Percentiles rank a stretch among this genome's conserved stretches.
Evolutionary conservation across 805 yeast genomes (phyloP).

Genomic region (Cyberlindnera maritima): DNA sequence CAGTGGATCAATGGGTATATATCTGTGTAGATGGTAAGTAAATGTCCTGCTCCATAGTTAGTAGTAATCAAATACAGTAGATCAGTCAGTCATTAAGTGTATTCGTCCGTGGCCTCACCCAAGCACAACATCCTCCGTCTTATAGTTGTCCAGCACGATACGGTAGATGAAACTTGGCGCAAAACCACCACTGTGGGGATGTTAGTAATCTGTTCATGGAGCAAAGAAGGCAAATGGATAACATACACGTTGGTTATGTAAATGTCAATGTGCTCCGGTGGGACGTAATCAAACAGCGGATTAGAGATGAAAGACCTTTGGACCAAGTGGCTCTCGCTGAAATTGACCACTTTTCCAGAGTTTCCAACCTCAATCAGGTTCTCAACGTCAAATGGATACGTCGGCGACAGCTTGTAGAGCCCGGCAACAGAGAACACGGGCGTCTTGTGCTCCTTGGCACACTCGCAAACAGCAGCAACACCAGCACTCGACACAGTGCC

Average conservation of each 20-base stretch:
- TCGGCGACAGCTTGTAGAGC: constrained; percentile 85
- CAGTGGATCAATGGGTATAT: no score
- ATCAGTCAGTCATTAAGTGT: background rate
- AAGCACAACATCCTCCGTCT: constrained; percentile 73
- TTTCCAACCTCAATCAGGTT: constrained; percentile 90
- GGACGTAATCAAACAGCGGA: constrained; percentile 86
- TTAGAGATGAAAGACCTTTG: constrained; percentile 80
- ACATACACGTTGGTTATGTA: constrained; percentile 80
- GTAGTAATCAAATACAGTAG: no score
- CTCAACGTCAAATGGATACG: constrained; percentile 79
- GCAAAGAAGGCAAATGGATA: background rate
- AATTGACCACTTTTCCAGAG: constrained; percentile 81
- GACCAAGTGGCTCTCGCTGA: constrained; percentile 64
- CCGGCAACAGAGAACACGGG: constrained; percentile 97
- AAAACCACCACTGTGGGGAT: constrained; percentile 66
- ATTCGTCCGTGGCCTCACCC: constrained; percentile 30
- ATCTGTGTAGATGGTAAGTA: no score
- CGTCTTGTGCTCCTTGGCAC: constrained; percentile 93
- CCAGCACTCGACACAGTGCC: constrained; percentile 91
- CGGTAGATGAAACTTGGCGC: constrained; percentile 96
- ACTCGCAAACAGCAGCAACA: constrained; percentile 88
- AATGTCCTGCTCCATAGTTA: no score
- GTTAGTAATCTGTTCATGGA: constrained; percentile 14
- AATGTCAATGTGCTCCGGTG: constrained; percentile 92
- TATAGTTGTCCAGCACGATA: constrained; percentile 91